phyloP scores from a whole-genome alignment of 257 asterid species.

The Galeopsis tetrahit region DNA sequence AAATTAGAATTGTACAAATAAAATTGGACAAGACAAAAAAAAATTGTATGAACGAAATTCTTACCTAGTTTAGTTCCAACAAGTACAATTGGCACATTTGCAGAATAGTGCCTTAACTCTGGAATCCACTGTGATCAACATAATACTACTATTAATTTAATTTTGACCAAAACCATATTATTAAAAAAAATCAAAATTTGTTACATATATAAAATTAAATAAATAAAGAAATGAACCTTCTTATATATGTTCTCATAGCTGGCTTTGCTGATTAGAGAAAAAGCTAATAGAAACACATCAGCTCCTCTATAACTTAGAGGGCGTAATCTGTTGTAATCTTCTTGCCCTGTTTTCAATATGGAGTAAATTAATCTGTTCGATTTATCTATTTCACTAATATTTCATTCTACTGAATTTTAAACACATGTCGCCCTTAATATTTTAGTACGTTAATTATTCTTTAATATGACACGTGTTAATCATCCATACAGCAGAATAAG shows the following conservation, averaged over 20 bases:
- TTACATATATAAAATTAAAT: too few species aligned
- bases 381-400: too few species aligned
- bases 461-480: too few species aligned
- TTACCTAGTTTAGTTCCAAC: slow-evolving; percentile 91
- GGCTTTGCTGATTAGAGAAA: slow-evolving; percentile 83
- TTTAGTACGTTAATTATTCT: too few species aligned
- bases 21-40: too few species aligned
- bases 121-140: slow-evolving; percentile 70
- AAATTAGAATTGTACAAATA: too few species aligned
- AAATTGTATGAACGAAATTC: not conserved
- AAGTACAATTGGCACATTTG: slow-evolving; percentile 75
- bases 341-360: slow-evolving; percentile 82
- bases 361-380: too few species aligned
- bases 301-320: slow-evolving; percentile 95
- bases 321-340: slow-evolving; percentile 83
- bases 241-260: slow-evolving; percentile 83
- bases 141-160: not conserved
- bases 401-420: too few species aligned
- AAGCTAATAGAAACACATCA: slow-evolving; percentile 76
- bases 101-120: slow-evolving; percentile 76
- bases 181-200: too few species aligned
- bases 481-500: too few species aligned
- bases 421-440: too few species aligned
- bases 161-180: not conserved
- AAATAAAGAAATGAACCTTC: slow-evolving; percentile 47